These are phyloP conservation scores for Phytophthora agathidicida DNA, from an alignment of 352 stramenopile species.

Conservation along the genomic window DNA sequence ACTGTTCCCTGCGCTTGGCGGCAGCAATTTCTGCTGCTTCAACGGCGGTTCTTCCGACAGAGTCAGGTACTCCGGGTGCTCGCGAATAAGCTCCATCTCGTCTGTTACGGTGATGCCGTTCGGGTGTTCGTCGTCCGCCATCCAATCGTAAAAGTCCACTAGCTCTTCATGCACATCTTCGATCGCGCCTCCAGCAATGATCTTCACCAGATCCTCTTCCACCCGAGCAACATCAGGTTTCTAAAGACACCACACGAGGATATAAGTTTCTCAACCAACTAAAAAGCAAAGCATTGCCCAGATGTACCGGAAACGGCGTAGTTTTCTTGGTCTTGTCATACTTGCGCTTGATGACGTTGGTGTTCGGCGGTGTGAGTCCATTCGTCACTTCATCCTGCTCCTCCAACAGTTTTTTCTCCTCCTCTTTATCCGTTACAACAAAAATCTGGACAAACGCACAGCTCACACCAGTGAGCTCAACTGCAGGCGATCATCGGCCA, in stretches of 20 bases:
- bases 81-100: slow-evolving; percentile 82
- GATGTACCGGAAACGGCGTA: slow-evolving; percentile 74
- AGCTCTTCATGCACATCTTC: slow-evolving; percentile 88
- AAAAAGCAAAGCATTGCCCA: not conserved
- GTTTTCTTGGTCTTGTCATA: slow-evolving; percentile 89
- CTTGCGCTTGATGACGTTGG: slow-evolving; percentile 88
- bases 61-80: slow-evolving; percentile 83
- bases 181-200: slow-evolving; percentile 71
- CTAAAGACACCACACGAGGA: no score
- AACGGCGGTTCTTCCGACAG: slow-evolving; percentile 52
- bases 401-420: slow-evolving; percentile 71
- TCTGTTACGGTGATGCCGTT: slow-evolving; percentile 76
- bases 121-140: slow-evolving; percentile 77
- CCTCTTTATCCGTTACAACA: slow-evolving; percentile 79
- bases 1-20: slow-evolving; percentile 17
- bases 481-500: no score
- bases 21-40: slow-evolving; percentile 48
- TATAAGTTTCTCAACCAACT: no score
- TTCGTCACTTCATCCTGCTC: slow-evolving; percentile 68
- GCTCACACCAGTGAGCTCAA: not conserved
- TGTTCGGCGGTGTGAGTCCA: slow-evolving; percentile 85
- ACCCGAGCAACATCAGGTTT: slow-evolving; percentile 85
- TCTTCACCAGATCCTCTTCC: slow-evolving; percentile 85
- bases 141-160: slow-evolving; percentile 89
- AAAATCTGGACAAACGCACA: slow-evolving; percentile 61